phyloP scores from a whole-genome alignment of 768 basidiomycete genomes.

The Boletus reticuloceps region DNA sequence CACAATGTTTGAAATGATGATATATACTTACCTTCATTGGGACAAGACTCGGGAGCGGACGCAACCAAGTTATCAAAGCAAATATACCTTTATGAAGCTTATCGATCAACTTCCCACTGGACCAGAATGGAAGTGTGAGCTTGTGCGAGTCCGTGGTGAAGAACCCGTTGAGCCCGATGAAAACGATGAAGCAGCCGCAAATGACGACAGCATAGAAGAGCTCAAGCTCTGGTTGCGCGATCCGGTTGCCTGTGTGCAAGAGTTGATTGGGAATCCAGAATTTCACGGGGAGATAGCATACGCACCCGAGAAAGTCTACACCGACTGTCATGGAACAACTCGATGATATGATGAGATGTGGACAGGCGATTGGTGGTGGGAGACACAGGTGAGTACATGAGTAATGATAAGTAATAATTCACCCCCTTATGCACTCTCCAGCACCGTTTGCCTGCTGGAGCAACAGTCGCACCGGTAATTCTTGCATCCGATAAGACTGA shows the following conservation, averaged over 20 bases:
- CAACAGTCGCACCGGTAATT: background rate
- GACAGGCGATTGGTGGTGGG: background rate
- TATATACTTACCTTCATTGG: too few relatives aligned
- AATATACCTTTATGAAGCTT: background rate
- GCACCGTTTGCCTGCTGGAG: background rate
- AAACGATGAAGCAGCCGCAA: too few relatives aligned
- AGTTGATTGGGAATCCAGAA: background rate
- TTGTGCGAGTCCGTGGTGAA: background rate
- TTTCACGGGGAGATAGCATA: background rate
- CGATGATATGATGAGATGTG: background rate
- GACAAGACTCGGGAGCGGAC: background rate
- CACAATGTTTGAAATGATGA: too few relatives aligned
- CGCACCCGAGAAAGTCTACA: background rate
- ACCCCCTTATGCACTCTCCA: background rate
- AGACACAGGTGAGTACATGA: background rate
- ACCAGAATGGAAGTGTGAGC: background rate
- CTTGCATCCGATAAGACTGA: constrained; percentile 1
- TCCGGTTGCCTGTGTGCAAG: background rate
- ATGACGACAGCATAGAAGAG: background rate
- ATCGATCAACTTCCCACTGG: background rate
- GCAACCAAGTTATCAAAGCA: background rate
- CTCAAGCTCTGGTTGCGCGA: background rate
- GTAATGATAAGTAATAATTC: too few relatives aligned
- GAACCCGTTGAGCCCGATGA: too few relatives aligned
- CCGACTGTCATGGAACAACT: background rate